Evolutionary conservation across 768 basidiomycete species (phyloP).

Genomic region (Russula ochroleuca): DNA sequence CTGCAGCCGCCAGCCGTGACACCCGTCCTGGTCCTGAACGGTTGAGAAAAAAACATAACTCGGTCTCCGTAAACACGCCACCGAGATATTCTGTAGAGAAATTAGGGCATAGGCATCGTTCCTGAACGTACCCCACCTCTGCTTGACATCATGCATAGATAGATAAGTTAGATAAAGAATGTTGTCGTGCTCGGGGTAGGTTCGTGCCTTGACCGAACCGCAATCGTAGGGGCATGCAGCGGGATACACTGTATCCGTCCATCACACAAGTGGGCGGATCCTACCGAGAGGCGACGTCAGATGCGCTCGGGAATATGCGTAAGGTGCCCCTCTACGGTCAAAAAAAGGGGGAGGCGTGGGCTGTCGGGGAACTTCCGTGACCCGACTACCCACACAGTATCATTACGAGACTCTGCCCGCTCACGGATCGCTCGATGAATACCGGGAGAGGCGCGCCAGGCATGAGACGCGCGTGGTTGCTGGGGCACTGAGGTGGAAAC

Average conservation of each 20-base stretch:
- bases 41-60: not conserved
- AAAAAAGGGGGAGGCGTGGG: not conserved
- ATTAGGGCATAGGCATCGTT: not conserved
- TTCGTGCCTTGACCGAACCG: slow-evolving; percentile 6
- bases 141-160: not conserved
- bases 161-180: not conserved
- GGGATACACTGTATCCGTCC: not conserved
- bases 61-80: not conserved
- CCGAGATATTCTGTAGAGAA: not conserved
- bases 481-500: not conserved
- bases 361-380: no score
- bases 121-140: not conserved
- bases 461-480: not conserved
- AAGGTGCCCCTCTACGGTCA: not conserved
- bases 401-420: slow-evolving; percentile 5
- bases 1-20: no score
- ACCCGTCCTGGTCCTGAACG: not conserved
- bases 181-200: not conserved
- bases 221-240: no score
- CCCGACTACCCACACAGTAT: not conserved
- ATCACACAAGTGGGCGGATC: slow-evolving; percentile 8
- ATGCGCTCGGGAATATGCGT: not conserved
- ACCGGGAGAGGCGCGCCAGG: not conserved
- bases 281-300: not conserved
- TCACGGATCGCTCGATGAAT: slow-evolving; percentile 1